Evolutionary conservation across 768 basidiomycete genomes (phyloP).

Genomic region (Chalciporus sphaerocephalus): DNA sequence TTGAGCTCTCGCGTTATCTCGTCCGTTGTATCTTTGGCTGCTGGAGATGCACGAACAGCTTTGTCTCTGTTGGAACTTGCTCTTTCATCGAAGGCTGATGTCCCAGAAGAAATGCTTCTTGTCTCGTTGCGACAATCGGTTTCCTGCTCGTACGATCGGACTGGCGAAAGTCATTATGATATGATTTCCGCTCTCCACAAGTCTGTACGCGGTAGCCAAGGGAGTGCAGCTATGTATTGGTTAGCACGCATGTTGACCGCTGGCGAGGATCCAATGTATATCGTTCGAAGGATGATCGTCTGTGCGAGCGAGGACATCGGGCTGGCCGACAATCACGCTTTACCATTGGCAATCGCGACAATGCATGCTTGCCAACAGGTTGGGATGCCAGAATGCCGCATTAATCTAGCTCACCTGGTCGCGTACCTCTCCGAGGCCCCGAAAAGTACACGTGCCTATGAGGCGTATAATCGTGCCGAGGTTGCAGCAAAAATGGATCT

Average conservation of each 20-base stretch:
- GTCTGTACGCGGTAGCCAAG: slow-evolving; percentile 71
- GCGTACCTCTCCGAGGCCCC: slow-evolving; percentile 78
- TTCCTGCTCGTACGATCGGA: slow-evolving; percentile 66
- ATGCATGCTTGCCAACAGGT: slow-evolving; percentile 62
- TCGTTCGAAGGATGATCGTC: slow-evolving; percentile 70
- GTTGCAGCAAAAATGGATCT: slow-evolving; percentile 51
- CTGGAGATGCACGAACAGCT: slow-evolving; percentile 74
- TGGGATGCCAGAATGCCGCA: slow-evolving; percentile 82
- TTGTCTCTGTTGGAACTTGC: slow-evolving; percentile 73
- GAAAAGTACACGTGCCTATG: slow-evolving; percentile 77
- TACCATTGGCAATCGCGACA: slow-evolving; percentile 67
- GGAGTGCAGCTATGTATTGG: slow-evolving; percentile 82
- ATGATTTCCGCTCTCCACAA: slow-evolving; percentile 86
- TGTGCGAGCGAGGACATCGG: slow-evolving; percentile 87
- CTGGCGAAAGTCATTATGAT: slow-evolving; percentile 73
- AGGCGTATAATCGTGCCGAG: slow-evolving; percentile 70
- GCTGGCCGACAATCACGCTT: slow-evolving; percentile 69
- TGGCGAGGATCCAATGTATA: slow-evolving; percentile 78
- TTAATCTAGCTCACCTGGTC: slow-evolving; percentile 73
- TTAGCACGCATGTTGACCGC: slow-evolving; percentile 77
- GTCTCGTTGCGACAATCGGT: slow-evolving; percentile 57
- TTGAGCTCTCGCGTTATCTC: slow-evolving; percentile 45
- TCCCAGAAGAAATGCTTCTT: slow-evolving; percentile 49
- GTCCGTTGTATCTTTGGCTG: slow-evolving; percentile 50
- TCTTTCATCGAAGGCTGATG: slow-evolving; percentile 39